A percentile compares a stretch with the other conserved stretches of the same genome.
Conservation (phyloP, 2,329 filamentous ascomycete species). For the Hypomyces rosellus region DNA sequence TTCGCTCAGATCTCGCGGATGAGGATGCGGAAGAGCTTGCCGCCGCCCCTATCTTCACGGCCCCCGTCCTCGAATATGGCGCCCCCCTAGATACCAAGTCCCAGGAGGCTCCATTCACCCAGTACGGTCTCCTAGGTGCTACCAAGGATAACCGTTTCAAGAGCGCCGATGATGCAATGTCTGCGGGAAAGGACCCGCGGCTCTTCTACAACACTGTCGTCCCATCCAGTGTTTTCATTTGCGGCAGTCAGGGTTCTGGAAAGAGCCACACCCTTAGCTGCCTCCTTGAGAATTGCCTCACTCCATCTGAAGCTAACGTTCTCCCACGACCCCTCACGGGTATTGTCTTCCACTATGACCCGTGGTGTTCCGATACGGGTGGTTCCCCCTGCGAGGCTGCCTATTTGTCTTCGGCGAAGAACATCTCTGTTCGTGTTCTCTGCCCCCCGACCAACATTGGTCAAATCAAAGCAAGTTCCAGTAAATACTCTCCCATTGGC, state of each 20-base stretch:
- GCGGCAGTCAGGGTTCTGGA: conserved; percentile 57
- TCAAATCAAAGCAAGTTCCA: conserved; percentile 28
- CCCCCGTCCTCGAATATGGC: conserved; percentile 9
- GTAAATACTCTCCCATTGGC: too few species aligned
- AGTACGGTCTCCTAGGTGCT: conserved; percentile 17
- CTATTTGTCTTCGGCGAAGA: conserved; percentile 39
- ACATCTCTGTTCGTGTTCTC: conserved; percentile 45
- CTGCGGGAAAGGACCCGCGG: conserved; percentile 19
- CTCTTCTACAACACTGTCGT: conserved; percentile 41
- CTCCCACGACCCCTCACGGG: conserved; percentile 50
- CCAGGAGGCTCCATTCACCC: conserved; percentile 2
- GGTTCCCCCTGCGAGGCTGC: conserved; percentile 55
- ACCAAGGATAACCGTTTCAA: not conserved
- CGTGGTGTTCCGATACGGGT: conserved; percentile 41
- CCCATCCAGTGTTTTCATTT: conserved; percentile 57
- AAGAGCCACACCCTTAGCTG: conserved; percentile 57
- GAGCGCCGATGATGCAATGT: too few species aligned
- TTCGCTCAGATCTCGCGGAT: not conserved
- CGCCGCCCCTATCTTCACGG: conserved; percentile 16
- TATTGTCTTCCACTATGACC: conserved; percentile 60
- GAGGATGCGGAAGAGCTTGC: conserved; percentile 9
- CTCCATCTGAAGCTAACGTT: conserved; percentile 36
- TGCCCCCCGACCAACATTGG: conserved; percentile 48
- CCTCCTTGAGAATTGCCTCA: conserved; percentile 51
- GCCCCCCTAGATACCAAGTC: not conserved